Evolutionary conservation across 345 rosid species (phyloP).

Genomic region (Gossypium rotundifolium): DNA sequence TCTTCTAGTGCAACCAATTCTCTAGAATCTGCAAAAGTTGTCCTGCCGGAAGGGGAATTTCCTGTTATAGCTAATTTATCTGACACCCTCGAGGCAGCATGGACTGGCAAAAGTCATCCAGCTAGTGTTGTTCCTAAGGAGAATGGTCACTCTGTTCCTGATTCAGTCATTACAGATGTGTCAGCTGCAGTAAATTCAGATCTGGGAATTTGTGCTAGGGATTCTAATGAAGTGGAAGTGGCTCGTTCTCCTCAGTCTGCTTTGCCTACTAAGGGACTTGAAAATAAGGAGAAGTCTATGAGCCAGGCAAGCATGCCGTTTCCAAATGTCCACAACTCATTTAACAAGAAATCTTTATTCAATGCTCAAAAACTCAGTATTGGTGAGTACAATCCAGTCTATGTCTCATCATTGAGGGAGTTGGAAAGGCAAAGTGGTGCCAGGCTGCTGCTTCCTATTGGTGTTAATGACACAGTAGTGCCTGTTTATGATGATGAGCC

Average conservation of each 20-base stretch:
- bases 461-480: slow-evolving; percentile 56
- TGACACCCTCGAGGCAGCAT: slow-evolving; percentile 75
- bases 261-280: slow-evolving; percentile 21
- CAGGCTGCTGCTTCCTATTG: slow-evolving; percentile 66
- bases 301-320: slow-evolving; percentile 31
- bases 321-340: slow-evolving; percentile 40
- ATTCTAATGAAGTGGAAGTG: slow-evolving; percentile 30
- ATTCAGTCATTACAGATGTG: slow-evolving; percentile 19
- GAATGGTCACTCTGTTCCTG: slow-evolving; percentile 26
- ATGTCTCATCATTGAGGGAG: slow-evolving; percentile 60
- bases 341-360: slow-evolving; percentile 30
- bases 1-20: slow-evolving; percentile 29
- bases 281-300: slow-evolving; percentile 21
- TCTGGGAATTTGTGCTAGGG: slow-evolving; percentile 16
- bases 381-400: slow-evolving; percentile 54
- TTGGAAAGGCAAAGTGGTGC: slow-evolving; percentile 70
- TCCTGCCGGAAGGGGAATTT: slow-evolving; percentile 47
- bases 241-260: slow-evolving; percentile 16
- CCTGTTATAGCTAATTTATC: slow-evolving; percentile 40
- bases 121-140: slow-evolving; percentile 28
- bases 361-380: slow-evolving; percentile 47
- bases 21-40: slow-evolving; percentile 40
- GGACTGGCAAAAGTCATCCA: slow-evolving; percentile 56
- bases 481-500: slow-evolving; percentile 95
- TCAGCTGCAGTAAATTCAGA: slow-evolving; percentile 21